Percentiles rank a stretch among this genome's conserved stretches.
phyloP scores from a whole-genome alignment of 2,329 filamentous ascomycete species.

The Arthrobotrys conoides region DNA sequence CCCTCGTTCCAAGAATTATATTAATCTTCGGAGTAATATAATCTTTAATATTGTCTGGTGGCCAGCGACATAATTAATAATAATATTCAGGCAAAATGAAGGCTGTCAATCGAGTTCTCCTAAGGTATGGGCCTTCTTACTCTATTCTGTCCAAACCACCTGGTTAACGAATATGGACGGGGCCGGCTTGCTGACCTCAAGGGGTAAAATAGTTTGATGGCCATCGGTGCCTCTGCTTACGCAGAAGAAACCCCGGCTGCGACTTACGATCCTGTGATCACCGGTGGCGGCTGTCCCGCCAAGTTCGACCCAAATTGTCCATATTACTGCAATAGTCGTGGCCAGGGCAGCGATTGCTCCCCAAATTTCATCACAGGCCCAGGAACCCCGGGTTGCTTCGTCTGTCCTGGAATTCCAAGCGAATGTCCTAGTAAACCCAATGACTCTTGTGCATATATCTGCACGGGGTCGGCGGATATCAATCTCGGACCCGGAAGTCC shows the following conservation, averaged over 20 bases:
- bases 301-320: background rate
- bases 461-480: background rate
- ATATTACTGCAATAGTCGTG: background rate
- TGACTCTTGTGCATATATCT: conserved; percentile 2
- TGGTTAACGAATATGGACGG: no score
- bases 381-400: conserved; percentile 4
- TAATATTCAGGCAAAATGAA: background rate
- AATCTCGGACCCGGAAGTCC: background rate
- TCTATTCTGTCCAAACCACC: no score
- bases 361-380: conserved; percentile 12
- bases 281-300: background rate
- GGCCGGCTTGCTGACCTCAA: background rate
- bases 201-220: conserved; percentile 16
- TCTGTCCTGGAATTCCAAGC: conserved; percentile 19
- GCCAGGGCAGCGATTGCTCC: background rate
- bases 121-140: background rate
- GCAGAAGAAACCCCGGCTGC: background rate
- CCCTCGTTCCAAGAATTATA: background rate
- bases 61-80: background rate
- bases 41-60: background rate
- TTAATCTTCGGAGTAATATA: background rate
- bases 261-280: background rate
- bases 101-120: background rate
- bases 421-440: background rate
- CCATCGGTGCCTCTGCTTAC: conserved; percentile 10